Percentiles rank a stretch among this genome's conserved stretches.
These are phyloP conservation scores for Ciborinia camelliae DNA, from an alignment of 2,329 filamentous ascomycete species.

Conservation along the genomic window DNA sequence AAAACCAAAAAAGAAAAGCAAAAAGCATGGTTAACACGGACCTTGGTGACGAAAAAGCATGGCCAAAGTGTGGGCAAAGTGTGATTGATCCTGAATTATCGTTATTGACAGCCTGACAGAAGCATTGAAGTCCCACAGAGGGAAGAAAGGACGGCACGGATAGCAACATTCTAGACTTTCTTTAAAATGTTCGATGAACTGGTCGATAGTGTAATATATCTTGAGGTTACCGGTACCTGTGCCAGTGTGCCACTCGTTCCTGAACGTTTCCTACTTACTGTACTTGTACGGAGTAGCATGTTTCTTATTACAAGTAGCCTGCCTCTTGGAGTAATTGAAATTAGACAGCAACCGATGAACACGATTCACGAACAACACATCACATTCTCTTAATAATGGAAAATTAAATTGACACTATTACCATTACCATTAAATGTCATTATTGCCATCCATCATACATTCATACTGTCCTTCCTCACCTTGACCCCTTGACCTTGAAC, in stretches of 20 bases:
- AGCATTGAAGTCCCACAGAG: constrained; percentile 12
- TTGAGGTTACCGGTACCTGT: too few species aligned
- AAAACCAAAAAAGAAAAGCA: not conserved
- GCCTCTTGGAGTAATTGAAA: not conserved
- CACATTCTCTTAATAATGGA: not conserved
- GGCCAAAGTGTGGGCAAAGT: not conserved
- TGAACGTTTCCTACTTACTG: not conserved
- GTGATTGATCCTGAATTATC: not conserved
- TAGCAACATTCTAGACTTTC: constrained; percentile 17
- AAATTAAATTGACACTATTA: not conserved
- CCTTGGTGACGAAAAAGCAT: constrained; percentile 10
- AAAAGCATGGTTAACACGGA: constrained; percentile 19
- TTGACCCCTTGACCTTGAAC: not conserved
- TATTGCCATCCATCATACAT: not conserved
- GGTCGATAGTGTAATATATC: not conserved
- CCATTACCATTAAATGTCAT: not conserved
- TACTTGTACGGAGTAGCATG: too few species aligned
- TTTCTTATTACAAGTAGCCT: too few species aligned
- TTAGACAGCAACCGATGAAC: not conserved
- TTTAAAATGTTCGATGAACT: constrained; percentile 7
- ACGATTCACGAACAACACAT: constrained; percentile 12
- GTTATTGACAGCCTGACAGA: too few species aligned
- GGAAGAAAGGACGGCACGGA: constrained; percentile 5
- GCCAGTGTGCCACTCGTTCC: not conserved
- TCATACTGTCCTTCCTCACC: not conserved